Evolutionary conservation across 352 stramenopile genomes (phyloP).

Genomic region (Phytophthora tubulina): DNA sequence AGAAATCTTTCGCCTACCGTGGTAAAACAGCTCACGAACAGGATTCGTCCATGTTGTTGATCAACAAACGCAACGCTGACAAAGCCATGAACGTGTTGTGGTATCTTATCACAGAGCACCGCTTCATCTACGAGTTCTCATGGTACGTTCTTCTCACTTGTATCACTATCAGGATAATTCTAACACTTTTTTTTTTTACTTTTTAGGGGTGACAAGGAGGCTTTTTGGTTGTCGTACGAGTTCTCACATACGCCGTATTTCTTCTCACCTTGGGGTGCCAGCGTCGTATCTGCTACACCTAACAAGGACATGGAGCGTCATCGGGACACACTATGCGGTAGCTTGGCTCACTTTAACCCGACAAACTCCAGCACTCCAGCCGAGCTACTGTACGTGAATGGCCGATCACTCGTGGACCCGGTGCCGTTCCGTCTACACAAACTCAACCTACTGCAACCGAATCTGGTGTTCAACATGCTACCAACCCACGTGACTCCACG

Average conservation of each 20-base stretch:
- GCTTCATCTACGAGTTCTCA: slow-evolving; percentile 74
- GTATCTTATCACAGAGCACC: slow-evolving; percentile 71
- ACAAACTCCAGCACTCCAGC: slow-evolving; percentile 32
- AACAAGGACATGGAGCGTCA: slow-evolving; percentile 68
- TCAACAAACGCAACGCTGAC: slow-evolving; percentile 63
- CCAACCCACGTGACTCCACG: slow-evolving; percentile 59
- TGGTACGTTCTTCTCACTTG: slow-evolving; percentile 33
- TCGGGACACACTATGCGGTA: slow-evolving; percentile 70
- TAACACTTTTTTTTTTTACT: slow-evolving; percentile 11
- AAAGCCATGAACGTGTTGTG: slow-evolving; percentile 70
- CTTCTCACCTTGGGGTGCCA: slow-evolving; percentile 75
- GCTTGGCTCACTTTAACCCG: slow-evolving; percentile 67
- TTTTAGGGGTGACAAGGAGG: slow-evolving; percentile 68
- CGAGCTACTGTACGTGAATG: slow-evolving; percentile 58
- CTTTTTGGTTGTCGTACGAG: slow-evolving; percentile 81
- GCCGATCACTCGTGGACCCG: slow-evolving; percentile 51
- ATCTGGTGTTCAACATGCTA: slow-evolving; percentile 56
- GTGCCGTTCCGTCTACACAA: slow-evolving; percentile 48
- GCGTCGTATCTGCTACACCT: slow-evolving; percentile 53
- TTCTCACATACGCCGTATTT: slow-evolving; percentile 60
- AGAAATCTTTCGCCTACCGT: slow-evolving; percentile 53
- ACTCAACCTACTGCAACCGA: slow-evolving; percentile 40
- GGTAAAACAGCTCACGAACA: slow-evolving; percentile 67
- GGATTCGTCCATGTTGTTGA: slow-evolving; percentile 76
- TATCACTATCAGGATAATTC: neutral